These are phyloP conservation scores for Pichia manshurica DNA, from an alignment of 805 yeast genomes.

Conservation along the genomic window DNA sequence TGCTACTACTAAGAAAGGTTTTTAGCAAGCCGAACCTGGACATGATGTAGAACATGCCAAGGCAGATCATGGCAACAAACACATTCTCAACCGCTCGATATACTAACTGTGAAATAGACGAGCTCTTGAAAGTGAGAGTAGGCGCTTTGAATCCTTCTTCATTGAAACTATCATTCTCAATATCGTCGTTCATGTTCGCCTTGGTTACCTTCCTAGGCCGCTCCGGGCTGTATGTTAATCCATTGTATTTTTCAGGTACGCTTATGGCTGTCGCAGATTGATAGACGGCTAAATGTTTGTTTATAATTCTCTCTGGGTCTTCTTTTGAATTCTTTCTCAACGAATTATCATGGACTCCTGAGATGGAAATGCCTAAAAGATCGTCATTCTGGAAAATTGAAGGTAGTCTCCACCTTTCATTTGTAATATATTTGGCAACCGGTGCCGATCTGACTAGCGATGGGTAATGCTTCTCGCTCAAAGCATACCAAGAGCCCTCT, in stretches of 20 bases:
- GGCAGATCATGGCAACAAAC: constrained; percentile 37
- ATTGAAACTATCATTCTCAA: neutral
- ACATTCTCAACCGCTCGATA: constrained; percentile 42
- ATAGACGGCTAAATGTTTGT: constrained; percentile 8
- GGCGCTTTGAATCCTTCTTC: constrained; percentile 9
- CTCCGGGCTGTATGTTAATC: no score
- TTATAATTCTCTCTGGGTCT: constrained; percentile 1
- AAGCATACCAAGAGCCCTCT: constrained; percentile 75
- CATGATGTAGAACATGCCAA: constrained; percentile 33
- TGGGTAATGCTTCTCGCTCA: constrained; percentile 74
- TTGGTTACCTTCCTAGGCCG: neutral
- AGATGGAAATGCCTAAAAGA: constrained; percentile 37
- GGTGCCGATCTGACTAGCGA: constrained; percentile 80
- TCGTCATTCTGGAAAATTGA: constrained; percentile 34
- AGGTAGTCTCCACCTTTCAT: constrained; percentile 39
- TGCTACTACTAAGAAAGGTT: constrained; percentile 14
- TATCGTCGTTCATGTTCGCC: neutral
- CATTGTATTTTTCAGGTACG: constrained; percentile 8
- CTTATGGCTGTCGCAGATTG: constrained; percentile 9
- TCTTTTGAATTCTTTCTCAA: constrained; percentile 9
- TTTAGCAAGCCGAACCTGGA: constrained; percentile 35
- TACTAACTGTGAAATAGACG: constrained; percentile 21
- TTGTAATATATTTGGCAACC: constrained; percentile 51
- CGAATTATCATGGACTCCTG: constrained; percentile 45
- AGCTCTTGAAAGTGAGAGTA: constrained; percentile 15